These are phyloP conservation scores for Solanum dulcamara DNA, from an alignment of 257 asterid species.

Conservation along the genomic window DNA sequence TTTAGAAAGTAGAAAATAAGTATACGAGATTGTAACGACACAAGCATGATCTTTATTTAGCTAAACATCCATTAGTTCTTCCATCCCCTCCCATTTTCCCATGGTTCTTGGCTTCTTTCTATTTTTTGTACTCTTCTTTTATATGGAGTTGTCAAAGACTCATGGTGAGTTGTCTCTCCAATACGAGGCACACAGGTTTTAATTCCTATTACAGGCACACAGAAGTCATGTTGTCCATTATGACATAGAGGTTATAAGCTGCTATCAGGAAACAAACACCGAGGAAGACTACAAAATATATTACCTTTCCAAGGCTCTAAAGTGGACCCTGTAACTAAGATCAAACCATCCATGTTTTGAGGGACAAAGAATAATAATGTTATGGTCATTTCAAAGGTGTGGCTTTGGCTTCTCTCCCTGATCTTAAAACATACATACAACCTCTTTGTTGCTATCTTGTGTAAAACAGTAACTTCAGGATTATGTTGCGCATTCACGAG, in stretches of 20 bases:
- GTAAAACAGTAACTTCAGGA: neutral
- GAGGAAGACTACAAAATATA: neutral
- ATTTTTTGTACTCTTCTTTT: neutral
- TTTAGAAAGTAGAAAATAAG: neutral
- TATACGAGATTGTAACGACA: neutral
- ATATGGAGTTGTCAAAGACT: neutral
- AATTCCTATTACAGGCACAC: neutral
- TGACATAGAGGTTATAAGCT: neutral
- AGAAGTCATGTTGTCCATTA: neutral
- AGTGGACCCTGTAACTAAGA: neutral
- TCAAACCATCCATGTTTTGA: neutral
- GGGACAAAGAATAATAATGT: neutral
- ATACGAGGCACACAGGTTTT: neutral
- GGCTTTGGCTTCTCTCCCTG: neutral
- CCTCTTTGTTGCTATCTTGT: neutral
- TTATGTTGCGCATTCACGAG: neutral
- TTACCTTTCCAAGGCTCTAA: neutral
- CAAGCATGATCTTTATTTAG: neutral
- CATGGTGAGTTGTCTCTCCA: neutral
- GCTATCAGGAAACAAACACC: neutral
- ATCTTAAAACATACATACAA: neutral
- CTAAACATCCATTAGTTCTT: neutral
- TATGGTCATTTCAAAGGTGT: neutral
- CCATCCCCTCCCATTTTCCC: neutral
- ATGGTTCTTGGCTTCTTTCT: neutral